Base-by-base conservation (phyloP, 345 rosid genomes). In the Linum trigynum region DNA sequence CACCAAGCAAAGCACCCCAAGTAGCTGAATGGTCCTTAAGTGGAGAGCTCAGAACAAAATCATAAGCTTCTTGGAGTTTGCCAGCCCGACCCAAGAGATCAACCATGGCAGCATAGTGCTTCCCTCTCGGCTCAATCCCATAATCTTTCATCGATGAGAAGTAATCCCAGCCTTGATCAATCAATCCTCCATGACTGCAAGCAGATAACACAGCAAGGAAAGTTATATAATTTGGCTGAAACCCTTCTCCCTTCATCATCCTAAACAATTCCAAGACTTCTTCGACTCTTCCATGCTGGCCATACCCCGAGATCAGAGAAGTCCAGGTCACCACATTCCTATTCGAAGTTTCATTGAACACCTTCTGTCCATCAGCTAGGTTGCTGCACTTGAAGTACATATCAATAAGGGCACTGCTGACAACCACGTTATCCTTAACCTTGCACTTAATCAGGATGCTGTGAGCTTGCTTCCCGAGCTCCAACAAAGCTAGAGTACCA, bases 1-100 rank as follows among this genome's bases (percentile, higher is more conserved):
- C 86, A 37, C 81, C 86, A 8, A 89, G 94, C 58, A 85, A 79
- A 37, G 91, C 84, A 72, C 88, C 89, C 96, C 94, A 89, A 38
- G 75, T 65, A 39, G 75, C 81, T n/a, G 89, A 81, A 68, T 85
- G 85, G 17, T 82, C 79, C 72, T 76, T 77, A 38, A 73, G 85
- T 4, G 84, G 86, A 65, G 91, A 81, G 39, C 72, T 75, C 73
- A 85, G 57, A 65, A 84, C 79, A 70, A 87, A 75, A 53, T 80
- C 83, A 41, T 78, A 84, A 5, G 91, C 89, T 73, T 85, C 94
- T 68, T 77, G 72, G 59, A 89, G 59, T 75, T 72, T 85, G 59
- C 94, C 94, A 45, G 89, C 80, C 67, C 86, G 88, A 40, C 91
- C 91, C 51, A 89, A 64, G 59, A 80, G 80, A 64, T 87, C 91